phyloP scores from a whole-genome alignment of 116 monocot genomes.

The Posidonia oceanica region DNA sequence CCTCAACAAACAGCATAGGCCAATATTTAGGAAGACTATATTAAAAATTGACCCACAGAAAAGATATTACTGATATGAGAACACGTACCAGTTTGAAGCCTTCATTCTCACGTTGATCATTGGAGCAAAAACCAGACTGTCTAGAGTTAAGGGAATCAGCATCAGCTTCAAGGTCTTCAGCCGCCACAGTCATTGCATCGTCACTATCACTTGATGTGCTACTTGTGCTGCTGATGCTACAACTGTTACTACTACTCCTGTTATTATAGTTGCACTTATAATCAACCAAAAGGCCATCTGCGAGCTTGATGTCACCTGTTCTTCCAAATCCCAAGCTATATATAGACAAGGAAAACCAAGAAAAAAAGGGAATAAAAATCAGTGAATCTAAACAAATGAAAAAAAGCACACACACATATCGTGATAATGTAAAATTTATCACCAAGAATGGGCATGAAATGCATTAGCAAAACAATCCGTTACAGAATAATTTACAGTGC shows the following conservation, averaged over 20 bases:
- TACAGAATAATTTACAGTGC: too few species aligned
- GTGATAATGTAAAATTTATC: too few species aligned
- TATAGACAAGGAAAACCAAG: neutral
- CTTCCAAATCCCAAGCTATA: slow-evolving; percentile 39
- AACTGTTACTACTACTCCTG: slow-evolving; percentile 54
- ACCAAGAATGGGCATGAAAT: too few species aligned
- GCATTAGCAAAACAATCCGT: too few species aligned
- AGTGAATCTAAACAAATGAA: neutral
- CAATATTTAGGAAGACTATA: neutral
- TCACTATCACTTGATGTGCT: slow-evolving; percentile 77
- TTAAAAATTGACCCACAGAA: neutral
- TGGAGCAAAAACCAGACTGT: slow-evolving; percentile 51
- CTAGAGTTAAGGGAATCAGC: slow-evolving; percentile 60
- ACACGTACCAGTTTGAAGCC: slow-evolving; percentile 38
- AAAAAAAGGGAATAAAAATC: neutral
- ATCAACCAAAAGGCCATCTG: slow-evolving; percentile 30
- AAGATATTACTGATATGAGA: neutral
- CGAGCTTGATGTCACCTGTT: slow-evolving; percentile 18
- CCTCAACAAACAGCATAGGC: neutral
- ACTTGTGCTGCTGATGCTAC: slow-evolving; percentile 82
- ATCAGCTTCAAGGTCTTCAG: slow-evolving; percentile 71
- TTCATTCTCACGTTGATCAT: slow-evolving; percentile 48
- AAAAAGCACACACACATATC: neutral
- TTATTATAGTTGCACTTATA: slow-evolving; percentile 31
- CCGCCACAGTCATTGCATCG: slow-evolving; percentile 18